Evolutionary conservation across 1,284 basidiomycete genomes (phyloP), one percentile per base, ranked within the genome.

Genomic region (Ganoderma resinaceum): DNA sequence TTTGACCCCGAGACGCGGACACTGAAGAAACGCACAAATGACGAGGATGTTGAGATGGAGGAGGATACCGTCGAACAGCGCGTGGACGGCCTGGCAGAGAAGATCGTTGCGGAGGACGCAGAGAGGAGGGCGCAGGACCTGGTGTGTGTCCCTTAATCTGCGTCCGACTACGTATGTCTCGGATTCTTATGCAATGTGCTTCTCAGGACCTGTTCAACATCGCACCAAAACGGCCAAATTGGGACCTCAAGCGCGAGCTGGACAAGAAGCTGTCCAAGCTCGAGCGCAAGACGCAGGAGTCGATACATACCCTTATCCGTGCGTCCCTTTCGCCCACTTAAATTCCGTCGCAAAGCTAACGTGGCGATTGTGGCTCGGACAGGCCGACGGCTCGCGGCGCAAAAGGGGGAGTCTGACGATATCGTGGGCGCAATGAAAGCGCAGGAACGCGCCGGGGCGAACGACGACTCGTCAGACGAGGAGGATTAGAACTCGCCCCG

Each of bases 191-290:
- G 57, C 35, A 35, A 59, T 37, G 9, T 16, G 35, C 16, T 26
- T 38, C 66, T 61, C 78, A 98, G 95, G 96, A 99, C 77, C 85
- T 99, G 33, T 94, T 96, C 78, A 99, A 98, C 78, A 98, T 99
- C 73, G 97, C 97, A 33, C 97, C 97, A 1, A 97, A 97, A 85
- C 87, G 95, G 61, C 90, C 94, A 12, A 99, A 99, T 80, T 99
- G 97, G 97, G 97, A 99, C 80, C 83, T 99, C 72, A 98, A 97
- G 80, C 90, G 97, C 60, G 96, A 98, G 77, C 91, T 97, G 81
- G 94, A 95, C 66, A 95, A 93, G 82, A 94, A 97, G 76, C 85
- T 97, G 63, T 86, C 89, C 14, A 97, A 92, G 78, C 84, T 99
- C n/a, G 95, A 98, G 77, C 85, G 94, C 70, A 90, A 90, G 79